Base-by-base conservation (phyloP, 306 rosid genomes). In the Rubus idaeus region DNA sequence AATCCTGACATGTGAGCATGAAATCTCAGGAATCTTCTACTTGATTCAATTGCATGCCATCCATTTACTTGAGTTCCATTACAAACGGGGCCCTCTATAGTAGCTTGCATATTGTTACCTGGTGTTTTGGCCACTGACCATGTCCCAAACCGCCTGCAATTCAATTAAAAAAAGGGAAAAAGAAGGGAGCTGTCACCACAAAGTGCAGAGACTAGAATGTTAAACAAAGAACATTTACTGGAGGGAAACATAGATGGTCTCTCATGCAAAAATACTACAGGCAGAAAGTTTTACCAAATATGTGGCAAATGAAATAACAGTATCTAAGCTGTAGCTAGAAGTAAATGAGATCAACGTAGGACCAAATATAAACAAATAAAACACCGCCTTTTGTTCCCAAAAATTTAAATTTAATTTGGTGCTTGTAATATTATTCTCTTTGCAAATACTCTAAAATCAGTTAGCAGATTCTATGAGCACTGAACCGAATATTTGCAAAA, bases 61-160 rank as follows among this genome's bases (percentile, higher is more conserved):
- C 98, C 98, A 51, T 88, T 85, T 50, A 95, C 96, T 87, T 62
- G 86, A 70, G 81, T 87, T 79, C 91, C 98, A 82, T 92, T 87
- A 82, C 98, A 95, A 74, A 95, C 49, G 0, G 97, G 96, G 55
- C 97, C 98, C 76, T 89, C 90, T 52, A 90, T 74, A 37, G 84
- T 42, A 42, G 86, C 61, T 78, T 78, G 82, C 70, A 80, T 73
- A 49, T 50, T 82, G 53, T 89, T 82, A 37, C 77, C 80, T 1
- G 79, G 21, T 41, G 79, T 80, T 87, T 78, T 89, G 73, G 92
- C 95, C 63, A 95, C 92, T 20, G 79, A 68, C 98, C 98, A 95
- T 7, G 90, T 87, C 55, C 97, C 98, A 83, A 94, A 92, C 73
- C 97, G 90, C 85, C 97, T 95, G 84, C 69, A 81, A 78, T 58